These are phyloP conservation scores for Schoenoplectus tabernaemontani DNA, from an alignment of 202 grass and related monocot species.

Conservation along the genomic window DNA sequence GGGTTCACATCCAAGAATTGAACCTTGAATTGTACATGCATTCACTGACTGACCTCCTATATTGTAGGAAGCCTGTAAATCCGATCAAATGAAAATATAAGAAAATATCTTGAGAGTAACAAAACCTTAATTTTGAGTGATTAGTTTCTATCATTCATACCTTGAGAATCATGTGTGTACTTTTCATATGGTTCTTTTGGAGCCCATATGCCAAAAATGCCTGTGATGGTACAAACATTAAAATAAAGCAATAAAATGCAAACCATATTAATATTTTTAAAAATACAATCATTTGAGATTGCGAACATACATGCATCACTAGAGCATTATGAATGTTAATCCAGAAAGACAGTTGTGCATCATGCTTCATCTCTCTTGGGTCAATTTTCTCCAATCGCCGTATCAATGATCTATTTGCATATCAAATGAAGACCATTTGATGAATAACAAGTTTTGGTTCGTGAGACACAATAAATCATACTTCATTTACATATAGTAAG, in stretches of 20 bases:
- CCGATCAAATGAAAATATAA: slow-evolving; percentile 7
- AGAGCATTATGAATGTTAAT: slow-evolving; percentile 98
- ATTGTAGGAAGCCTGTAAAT: slow-evolving; percentile 75
- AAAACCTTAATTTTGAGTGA: background rate
- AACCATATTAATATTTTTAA: background rate
- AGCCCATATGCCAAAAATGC: slow-evolving; percentile 95
- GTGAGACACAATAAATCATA: background rate
- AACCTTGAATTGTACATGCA: slow-evolving; percentile 67
- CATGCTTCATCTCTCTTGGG: slow-evolving; percentile 62
- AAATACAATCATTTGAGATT: background rate
- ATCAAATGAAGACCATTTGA: background rate
- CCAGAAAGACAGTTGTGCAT: slow-evolving; percentile 90
- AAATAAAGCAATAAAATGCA: background rate
- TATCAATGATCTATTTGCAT: slow-evolving; percentile 54
- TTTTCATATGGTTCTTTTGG: slow-evolving; percentile 77
- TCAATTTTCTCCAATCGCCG: slow-evolving; percentile 73
- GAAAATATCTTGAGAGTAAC: background rate
- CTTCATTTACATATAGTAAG: background rate
- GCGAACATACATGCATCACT: slow-evolving; percentile 89
- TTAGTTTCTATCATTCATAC: slow-evolving; percentile 28
- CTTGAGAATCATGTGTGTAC: slow-evolving; percentile 73
- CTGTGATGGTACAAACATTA: slow-evolving; percentile 40
- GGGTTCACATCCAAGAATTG: slow-evolving; percentile 86
- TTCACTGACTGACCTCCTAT: slow-evolving; percentile 86
- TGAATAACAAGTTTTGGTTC: background rate